These are phyloP conservation scores for Amauroascus niger DNA, from an alignment of 2,329 filamentous ascomycete species.

Conservation along the genomic window DNA sequence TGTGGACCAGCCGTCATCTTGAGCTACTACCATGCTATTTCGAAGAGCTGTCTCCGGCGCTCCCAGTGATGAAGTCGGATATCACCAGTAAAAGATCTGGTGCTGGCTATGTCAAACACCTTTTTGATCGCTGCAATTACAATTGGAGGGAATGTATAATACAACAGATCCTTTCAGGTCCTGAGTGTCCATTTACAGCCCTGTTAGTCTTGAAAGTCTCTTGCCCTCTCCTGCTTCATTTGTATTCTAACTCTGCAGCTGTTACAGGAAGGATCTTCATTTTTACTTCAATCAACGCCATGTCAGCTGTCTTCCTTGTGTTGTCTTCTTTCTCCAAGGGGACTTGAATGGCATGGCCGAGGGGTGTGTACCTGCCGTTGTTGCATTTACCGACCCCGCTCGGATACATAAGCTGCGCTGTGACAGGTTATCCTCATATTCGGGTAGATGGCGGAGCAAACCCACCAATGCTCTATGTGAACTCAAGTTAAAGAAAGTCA, in stretches of 20 bases:
- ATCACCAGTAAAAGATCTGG: not conserved
- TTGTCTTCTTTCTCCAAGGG: not conserved
- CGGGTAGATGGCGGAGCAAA: not conserved
- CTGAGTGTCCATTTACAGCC: not conserved
- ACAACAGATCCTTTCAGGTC: not conserved
- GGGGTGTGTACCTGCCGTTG: not conserved
- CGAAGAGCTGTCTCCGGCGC: not conserved
- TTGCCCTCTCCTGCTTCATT: not conserved
- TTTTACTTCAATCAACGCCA: slow-evolving; percentile 3
- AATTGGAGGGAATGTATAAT: not conserved
- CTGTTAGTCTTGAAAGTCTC: not conserved
- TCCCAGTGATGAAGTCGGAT: not conserved
- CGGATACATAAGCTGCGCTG: not conserved
- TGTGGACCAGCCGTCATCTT: slow-evolving; percentile 8
- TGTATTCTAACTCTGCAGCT: not conserved
- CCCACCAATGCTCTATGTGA: not conserved
- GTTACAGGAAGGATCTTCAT: not conserved
- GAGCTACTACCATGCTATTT: slow-evolving; percentile 11
- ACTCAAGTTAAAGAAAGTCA: slow-evolving; percentile 1
- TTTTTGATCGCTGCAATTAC: not conserved
- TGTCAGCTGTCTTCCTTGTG: not conserved
- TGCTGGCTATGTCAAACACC: not conserved
- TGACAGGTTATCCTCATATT: not conserved
- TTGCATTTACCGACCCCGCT: not conserved
- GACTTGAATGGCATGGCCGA: not conserved